Evolutionary conservation across 2,329 filamentous ascomycete species (phyloP).

Genomic region (Botryotinia narcissicola): DNA sequence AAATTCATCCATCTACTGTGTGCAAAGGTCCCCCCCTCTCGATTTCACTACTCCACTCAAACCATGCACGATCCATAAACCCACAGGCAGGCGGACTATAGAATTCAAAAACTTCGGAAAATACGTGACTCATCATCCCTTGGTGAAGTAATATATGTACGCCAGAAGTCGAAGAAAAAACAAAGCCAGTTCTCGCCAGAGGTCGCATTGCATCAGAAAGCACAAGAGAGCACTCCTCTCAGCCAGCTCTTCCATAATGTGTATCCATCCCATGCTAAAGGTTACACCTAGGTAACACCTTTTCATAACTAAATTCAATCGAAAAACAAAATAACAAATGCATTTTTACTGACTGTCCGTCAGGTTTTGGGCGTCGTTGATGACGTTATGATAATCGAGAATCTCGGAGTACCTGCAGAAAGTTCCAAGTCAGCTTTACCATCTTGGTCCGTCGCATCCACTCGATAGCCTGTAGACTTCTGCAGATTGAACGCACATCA

Average conservation of each 20-base stretch:
- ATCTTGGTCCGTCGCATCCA: slow-evolving; percentile 22
- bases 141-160: slow-evolving; percentile 18
- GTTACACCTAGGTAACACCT: slow-evolving; percentile 5
- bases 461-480: slow-evolving; percentile 13
- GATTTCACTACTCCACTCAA: slow-evolving; percentile 6
- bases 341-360: slow-evolving; percentile 26
- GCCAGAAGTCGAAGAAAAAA: slow-evolving; percentile 13
- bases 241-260: slow-evolving; percentile 18
- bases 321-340: slow-evolving; percentile 12
- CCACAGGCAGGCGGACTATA: neutral
- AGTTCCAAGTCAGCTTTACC: slow-evolving; percentile 37
- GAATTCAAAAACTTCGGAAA: neutral
- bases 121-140: neutral
- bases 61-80: neutral
- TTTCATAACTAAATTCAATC: slow-evolving; percentile 9
- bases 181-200: slow-evolving; percentile 12
- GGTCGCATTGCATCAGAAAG: slow-evolving; percentile 19
- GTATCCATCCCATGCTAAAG: slow-evolving; percentile 21
- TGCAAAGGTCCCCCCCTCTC: neutral
- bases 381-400: slow-evolving; percentile 96
- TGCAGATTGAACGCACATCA: slow-evolving; percentile 5
- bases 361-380: slow-evolving; percentile 46
- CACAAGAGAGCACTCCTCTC: slow-evolving; percentile 13
- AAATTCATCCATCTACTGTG: slow-evolving; percentile 11
- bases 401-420: slow-evolving; percentile 90